phyloP scores from a whole-genome alignment of 345 rosid species.

The Psidium guajava region DNA sequence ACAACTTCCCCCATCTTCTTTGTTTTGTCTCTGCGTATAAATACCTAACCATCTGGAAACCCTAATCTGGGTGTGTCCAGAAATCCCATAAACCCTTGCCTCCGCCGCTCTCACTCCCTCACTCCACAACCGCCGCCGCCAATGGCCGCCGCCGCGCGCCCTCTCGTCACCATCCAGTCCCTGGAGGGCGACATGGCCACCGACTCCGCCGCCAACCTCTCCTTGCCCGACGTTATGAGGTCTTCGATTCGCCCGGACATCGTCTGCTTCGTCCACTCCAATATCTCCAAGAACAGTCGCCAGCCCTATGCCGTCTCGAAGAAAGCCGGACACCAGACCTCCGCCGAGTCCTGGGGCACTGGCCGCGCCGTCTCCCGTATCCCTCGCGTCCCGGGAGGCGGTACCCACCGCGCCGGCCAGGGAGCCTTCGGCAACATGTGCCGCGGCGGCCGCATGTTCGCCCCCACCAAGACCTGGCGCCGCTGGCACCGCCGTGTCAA shows the following conservation, averaged over 20 bases:
- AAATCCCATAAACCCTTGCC: neutral
- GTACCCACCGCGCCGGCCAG: slow-evolving; percentile 13
- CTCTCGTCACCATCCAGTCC: slow-evolving; percentile 19
- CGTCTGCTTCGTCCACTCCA: slow-evolving; percentile 4
- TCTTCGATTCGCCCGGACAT: slow-evolving; percentile 4
- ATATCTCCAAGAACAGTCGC: slow-evolving; percentile 26
- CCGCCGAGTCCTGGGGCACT: slow-evolving; percentile 41
- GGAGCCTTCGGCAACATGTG: slow-evolving; percentile 11
- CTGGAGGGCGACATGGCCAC: slow-evolving; percentile 29
- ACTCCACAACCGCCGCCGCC: neutral
- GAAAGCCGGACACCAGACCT: slow-evolving; percentile 39
- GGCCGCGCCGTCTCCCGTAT: slow-evolving; percentile 35
- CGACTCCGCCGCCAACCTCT: slow-evolving; percentile 14
- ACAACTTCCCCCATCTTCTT: neutral
- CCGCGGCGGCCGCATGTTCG: slow-evolving; percentile 12
- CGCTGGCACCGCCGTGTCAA: slow-evolving; percentile 8
- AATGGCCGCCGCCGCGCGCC: slow-evolving; percentile 17
- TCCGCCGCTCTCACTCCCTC: neutral
- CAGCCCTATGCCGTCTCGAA: slow-evolving; percentile 41
- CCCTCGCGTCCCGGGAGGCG: slow-evolving; percentile 6
- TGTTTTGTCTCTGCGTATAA: neutral
- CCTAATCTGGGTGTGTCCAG: neutral
- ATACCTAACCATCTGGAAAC: neutral
- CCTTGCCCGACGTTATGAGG: slow-evolving; percentile 16
- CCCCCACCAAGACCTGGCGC: slow-evolving; percentile 15